These are phyloP conservation scores for Globisporangium echinulatum DNA, from an alignment of 352 stramenopile genomes.

Conservation along the genomic window DNA sequence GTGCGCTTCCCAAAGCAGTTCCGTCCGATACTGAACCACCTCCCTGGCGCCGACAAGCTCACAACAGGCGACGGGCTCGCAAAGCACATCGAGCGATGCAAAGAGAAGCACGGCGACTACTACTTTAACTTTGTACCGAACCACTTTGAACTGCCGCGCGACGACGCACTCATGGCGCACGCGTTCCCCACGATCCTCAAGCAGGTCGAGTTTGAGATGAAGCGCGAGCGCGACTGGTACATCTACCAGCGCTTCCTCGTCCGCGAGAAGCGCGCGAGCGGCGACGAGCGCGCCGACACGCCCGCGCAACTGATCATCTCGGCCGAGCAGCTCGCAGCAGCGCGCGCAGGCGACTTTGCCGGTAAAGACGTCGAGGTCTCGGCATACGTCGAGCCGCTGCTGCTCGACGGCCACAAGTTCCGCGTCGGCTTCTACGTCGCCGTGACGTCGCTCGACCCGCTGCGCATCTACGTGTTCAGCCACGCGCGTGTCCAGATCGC, in stretches of 20 bases:
- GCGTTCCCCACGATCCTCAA: slow-evolving; percentile 42
- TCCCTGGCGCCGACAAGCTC: slow-evolving; percentile 51
- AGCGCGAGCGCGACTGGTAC: slow-evolving; percentile 35
- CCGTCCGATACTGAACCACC: slow-evolving; percentile 55
- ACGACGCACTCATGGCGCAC: slow-evolving; percentile 33
- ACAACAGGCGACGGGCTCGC: slow-evolving; percentile 35
- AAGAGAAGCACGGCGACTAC: slow-evolving; percentile 52
- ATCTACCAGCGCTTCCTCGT: slow-evolving; percentile 66
- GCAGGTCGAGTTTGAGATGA: slow-evolving; percentile 46
- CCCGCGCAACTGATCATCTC: slow-evolving; percentile 31
- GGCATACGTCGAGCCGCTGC: slow-evolving; percentile 77
- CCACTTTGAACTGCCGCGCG: slow-evolving; percentile 57
- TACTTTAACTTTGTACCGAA: slow-evolving; percentile 62
- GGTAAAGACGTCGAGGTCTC: slow-evolving; percentile 54
- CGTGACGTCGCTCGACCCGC: slow-evolving; percentile 75
- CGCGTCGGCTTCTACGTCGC: slow-evolving; percentile 84
- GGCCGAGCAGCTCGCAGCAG: slow-evolving; percentile 37
- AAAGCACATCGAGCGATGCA: slow-evolving; percentile 33
- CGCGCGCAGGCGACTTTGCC: slow-evolving; percentile 36
- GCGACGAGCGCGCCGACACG: slow-evolving; percentile 23
- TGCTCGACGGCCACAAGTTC: slow-evolving; percentile 87
- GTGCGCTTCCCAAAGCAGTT: slow-evolving; percentile 40
- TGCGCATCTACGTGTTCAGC: slow-evolving; percentile 81
- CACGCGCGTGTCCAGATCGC: slow-evolving; percentile 71
- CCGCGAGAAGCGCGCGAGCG: slow-evolving; percentile 26